Evolutionary conservation across 2,329 filamentous ascomycete species (phyloP).

Genomic region (Celoporthe dispersa): DNA sequence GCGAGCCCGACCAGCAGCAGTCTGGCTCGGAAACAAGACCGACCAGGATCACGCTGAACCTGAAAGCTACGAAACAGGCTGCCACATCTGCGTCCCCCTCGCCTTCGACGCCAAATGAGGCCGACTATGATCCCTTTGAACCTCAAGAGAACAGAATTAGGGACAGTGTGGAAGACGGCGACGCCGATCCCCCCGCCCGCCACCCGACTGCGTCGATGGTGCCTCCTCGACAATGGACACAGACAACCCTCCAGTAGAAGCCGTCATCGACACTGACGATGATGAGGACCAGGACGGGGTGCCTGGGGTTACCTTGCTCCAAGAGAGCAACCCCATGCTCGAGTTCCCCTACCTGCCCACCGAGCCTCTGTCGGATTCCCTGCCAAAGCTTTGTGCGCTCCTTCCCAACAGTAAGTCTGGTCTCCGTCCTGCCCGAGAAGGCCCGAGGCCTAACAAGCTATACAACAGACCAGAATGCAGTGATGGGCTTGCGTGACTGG

Average conservation of each 20-base stretch:
- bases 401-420: slow-evolving; percentile 34
- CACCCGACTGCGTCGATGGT: slow-evolving; percentile 7
- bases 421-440: slow-evolving; percentile 36
- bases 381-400: slow-evolving; percentile 35
- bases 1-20: slow-evolving; percentile 38
- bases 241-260: slow-evolving; percentile 50
- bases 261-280: slow-evolving; percentile 44
- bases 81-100: slow-evolving; percentile 49
- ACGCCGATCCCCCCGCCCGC: slow-evolving; percentile 42
- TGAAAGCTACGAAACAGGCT: slow-evolving; percentile 51
- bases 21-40: slow-evolving; percentile 51
- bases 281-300: slow-evolving; percentile 31
- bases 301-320: slow-evolving; percentile 34
- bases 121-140: slow-evolving; percentile 32
- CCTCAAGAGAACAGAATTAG: slow-evolving; percentile 41
- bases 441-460: slow-evolving; percentile 24
- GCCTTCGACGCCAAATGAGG: slow-evolving; percentile 45
- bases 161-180: slow-evolving; percentile 52
- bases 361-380: slow-evolving; percentile 37
- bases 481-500: slow-evolving; percentile 54
- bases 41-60: slow-evolving; percentile 64
- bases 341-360: slow-evolving; percentile 51
- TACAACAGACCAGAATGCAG: slow-evolving; percentile 48
- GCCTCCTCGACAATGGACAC: slow-evolving; percentile 33
- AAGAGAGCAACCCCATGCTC: slow-evolving; percentile 46